These are phyloP conservation scores for Phaseolus lunatus DNA, from an alignment of 306 rosid species.

Conservation along the genomic window DNA sequence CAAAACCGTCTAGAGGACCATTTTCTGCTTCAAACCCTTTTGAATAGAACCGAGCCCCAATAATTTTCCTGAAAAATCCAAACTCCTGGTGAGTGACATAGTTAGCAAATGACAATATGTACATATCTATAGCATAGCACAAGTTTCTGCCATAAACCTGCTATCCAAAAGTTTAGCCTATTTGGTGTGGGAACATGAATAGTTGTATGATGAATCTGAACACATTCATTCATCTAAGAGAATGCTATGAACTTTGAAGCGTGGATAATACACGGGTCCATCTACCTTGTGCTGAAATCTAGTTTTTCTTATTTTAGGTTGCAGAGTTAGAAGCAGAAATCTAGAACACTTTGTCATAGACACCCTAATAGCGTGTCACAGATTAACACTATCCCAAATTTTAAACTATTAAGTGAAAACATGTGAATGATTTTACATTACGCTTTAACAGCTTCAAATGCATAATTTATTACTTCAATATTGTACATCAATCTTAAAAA, in stretches of 20 bases:
- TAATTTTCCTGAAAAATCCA: constrained; percentile 62
- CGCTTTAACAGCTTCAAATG: constrained; percentile 2
- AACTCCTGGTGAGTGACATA: constrained; percentile 5
- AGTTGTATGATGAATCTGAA: not conserved
- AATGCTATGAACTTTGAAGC: not conserved
- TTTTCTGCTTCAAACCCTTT: constrained; percentile 59
- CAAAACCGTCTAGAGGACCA: constrained; percentile 57
- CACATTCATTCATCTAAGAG: not conserved
- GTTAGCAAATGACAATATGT: not conserved
- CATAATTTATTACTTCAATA: not conserved
- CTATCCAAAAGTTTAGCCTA: not conserved
- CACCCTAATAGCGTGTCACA: not conserved
- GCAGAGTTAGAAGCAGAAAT: not conserved
- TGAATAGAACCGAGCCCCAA: constrained; percentile 65
- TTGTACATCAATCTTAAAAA: constrained; percentile 27
- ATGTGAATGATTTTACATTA: not conserved
- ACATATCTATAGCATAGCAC: not conserved
- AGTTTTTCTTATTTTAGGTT: not conserved
- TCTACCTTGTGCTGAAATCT: not conserved
- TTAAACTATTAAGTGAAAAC: not conserved
- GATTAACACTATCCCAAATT: not conserved
- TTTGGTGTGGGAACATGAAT: not conserved
- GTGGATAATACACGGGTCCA: not conserved
- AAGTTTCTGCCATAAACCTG: not conserved
- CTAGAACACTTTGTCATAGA: not conserved